phyloP scores from a whole-genome alignment of 345 rosid genomes.

The Moringa oleifera region DNA sequence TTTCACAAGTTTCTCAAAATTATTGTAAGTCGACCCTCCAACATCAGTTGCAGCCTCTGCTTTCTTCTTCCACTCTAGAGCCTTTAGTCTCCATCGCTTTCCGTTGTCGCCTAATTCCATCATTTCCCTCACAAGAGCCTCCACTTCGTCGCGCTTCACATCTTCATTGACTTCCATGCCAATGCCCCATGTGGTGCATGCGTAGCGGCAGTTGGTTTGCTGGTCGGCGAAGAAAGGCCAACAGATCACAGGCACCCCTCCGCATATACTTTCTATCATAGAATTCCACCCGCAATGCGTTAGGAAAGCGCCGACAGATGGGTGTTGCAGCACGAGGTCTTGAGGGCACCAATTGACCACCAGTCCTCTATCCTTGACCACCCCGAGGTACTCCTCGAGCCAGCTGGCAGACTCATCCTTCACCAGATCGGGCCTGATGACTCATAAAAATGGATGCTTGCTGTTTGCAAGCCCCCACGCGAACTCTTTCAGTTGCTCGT shows the following conservation, averaged over 20 bases:
- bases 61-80: conserved; percentile 1
- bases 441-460: conserved; percentile 44
- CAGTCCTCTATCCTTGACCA: conserved; percentile 31
- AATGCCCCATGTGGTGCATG: neutral
- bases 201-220: conserved; percentile 10
- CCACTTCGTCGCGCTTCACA: neutral
- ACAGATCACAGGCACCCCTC: conserved; percentile 37
- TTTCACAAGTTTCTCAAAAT: neutral
- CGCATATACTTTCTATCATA: conserved; percentile 19
- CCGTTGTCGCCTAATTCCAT: neutral
- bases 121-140: neutral
- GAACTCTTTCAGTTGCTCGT: conserved; percentile 37
- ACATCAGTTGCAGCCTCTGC: neutral
- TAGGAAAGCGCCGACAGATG: conserved; percentile 55
- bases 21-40: neutral
- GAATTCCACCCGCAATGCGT: conserved; percentile 86
- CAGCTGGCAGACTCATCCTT: conserved; percentile 36
- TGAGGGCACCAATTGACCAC: conserved; percentile 65
- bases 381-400: conserved; percentile 34
- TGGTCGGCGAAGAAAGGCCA: conserved; percentile 36
- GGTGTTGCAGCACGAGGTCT: conserved; percentile 35
- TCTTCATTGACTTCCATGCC: neutral
- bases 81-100: neutral
- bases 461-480: conserved; percentile 45
- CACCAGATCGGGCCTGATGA: conserved; percentile 24